Evolutionary conservation across 208 protist genomes (phyloP), one percentile per base, ranked within the genome.

Genomic region (Acanthamoeba culbertsoni): DNA sequence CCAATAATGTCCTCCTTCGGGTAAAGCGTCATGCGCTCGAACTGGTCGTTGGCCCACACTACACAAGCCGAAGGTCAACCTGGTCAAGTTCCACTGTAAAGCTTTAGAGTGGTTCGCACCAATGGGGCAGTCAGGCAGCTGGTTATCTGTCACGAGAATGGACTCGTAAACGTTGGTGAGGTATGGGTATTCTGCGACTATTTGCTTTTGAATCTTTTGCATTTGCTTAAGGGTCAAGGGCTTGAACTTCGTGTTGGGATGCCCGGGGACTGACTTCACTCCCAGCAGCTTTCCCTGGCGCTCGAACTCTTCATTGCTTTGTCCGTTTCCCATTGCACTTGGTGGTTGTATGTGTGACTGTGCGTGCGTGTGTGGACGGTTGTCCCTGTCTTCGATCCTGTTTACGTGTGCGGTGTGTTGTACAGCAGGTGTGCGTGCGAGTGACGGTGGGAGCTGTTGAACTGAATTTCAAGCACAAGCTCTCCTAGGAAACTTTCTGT

Each of bases 21-120:
- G 35, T 92, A 92, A 0, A 92, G 59, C 7, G 86, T 92, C 86
- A 92, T 92, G 0, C 86, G 40, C 16, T 92, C 62, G 48, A 92
- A 92, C 31, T 73, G 40, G 43, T 92, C 86, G 59, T 92, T 92
- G 23, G 86, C 86, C 42, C 43, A 92, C 42, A 92, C 73, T 84
- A 10, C 1, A 31, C 23, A 31, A 14, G 16, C 55, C 55, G 23
- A n/a, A 8, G 28, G 59, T n/a, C 7, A 10, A 68, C 33, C 35
- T 59, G 23, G 51, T 59, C 16, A 59, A 59, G 51, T 18, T 5
- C 2, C 6, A 4, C 63, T 6, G 55, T 63, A n/a, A 63, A 75
- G 43, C 28, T n/a, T n/a, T n/a, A n/a, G n/a, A 75, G 63, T 4
- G 65, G 26, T 26, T 55, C 71, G 42, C 53, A 82, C 71, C 71